A percentile compares a stretch with the other conserved stretches of the same genome.
Evolutionary conservation across 352 stramenopile genomes (phyloP).

Genomic region (Phytophthora sansomeana): DNA sequence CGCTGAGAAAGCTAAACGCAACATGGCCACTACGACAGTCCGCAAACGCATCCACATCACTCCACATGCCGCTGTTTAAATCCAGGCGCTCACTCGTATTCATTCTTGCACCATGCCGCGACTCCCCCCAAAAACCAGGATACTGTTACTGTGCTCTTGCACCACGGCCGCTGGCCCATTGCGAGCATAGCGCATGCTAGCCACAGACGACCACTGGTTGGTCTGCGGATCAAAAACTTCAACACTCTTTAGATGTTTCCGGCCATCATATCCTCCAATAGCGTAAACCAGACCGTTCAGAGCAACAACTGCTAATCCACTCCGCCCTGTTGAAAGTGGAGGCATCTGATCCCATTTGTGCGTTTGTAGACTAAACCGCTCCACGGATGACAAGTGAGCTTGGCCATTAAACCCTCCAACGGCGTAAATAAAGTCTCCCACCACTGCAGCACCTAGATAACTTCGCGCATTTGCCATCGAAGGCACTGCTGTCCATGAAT

Average conservation of each 20-base stretch:
- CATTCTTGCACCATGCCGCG: constrained; percentile 68
- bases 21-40: constrained; percentile 75
- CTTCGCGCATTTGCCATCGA: constrained; percentile 66
- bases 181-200: constrained; percentile 63
- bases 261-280: constrained; percentile 76
- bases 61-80: constrained; percentile 51
- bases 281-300: constrained; percentile 62
- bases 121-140: constrained; percentile 79
- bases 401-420: constrained; percentile 79
- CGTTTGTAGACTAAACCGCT: constrained; percentile 58
- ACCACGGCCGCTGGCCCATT: constrained; percentile 70
- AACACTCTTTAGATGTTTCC: constrained; percentile 69
- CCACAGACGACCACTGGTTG: constrained; percentile 54
- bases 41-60: constrained; percentile 60
- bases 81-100: constrained; percentile 67
- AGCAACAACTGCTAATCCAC: constrained; percentile 61
- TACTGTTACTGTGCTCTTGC: constrained; percentile 51
- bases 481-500: constrained; percentile 60
- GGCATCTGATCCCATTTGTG: constrained; percentile 64
- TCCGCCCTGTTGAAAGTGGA: constrained; percentile 58
- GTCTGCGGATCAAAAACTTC: constrained; percentile 62
- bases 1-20: constrained; percentile 60
- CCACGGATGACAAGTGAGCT: constrained; percentile 61
- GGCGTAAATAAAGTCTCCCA: constrained; percentile 64
- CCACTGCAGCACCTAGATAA: constrained; percentile 62